Evolutionary conservation across 225 moss, liverwort and hornwort genomes (phyloP).

Genomic region (Pseudoscleropodium purum): DNA sequence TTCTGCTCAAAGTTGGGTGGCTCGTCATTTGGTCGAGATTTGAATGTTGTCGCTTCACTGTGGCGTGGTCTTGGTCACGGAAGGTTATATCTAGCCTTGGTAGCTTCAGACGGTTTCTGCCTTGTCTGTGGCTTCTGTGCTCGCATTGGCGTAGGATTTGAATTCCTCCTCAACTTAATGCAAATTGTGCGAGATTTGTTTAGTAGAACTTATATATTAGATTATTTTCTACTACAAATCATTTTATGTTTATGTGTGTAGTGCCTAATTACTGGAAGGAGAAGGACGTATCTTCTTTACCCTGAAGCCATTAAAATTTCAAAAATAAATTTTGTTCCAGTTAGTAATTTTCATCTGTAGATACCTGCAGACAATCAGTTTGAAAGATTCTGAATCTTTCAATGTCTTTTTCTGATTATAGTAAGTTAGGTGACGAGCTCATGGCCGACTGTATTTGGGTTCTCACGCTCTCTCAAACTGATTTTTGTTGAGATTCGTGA

Average conservation of each 20-base stretch:
- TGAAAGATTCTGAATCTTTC: neutral
- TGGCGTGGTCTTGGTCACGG: neutral
- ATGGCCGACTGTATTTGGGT: neutral
- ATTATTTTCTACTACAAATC: neutral
- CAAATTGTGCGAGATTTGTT: neutral
- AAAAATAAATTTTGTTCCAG: no score
- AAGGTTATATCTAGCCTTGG: neutral
- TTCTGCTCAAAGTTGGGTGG: neutral
- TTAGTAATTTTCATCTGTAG: neutral
- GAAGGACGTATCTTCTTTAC: no score
- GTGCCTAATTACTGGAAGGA: no score
- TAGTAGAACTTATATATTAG: neutral
- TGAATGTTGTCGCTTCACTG: neutral
- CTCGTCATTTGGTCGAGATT: neutral
- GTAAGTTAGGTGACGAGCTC: neutral
- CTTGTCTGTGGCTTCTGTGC: neutral
- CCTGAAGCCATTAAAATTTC: neutral
- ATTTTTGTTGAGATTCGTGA: neutral
- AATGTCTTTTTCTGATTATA: neutral
- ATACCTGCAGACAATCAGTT: neutral
- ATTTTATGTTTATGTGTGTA: neutral
- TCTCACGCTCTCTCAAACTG: neutral
- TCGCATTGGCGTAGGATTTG: neutral
- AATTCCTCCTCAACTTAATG: neutral
- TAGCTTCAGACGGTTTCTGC: neutral